Base-by-base conservation (phyloP, 345 rosid species). In the Psidium friedrichsthalianum region DNA sequence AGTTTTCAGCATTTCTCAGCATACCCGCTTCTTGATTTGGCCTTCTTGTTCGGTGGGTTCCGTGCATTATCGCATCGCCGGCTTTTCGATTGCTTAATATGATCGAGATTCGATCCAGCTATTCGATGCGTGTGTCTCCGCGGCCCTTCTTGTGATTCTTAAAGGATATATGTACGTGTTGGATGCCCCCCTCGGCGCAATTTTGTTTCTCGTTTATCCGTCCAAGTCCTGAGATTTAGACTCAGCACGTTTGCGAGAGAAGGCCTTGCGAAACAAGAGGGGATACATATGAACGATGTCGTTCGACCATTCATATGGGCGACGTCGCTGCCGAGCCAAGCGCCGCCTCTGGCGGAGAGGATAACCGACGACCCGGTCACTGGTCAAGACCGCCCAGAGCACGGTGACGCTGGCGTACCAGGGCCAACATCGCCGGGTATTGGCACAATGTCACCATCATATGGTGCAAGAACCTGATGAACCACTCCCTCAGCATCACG, bases 381-480 rank as follows among this genome's bases (percentile, higher is more conserved):
- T n/a, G 29, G 84, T 85, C 74, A 93, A 90, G 84, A 89, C 94
- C 0, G 93, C 94, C 24, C 98, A 96, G 84, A 92, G 94, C 94
- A 95, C 95, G 1, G 98, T 96, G 42, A 94, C 95, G 24, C 91
- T 93, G 51, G 92, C 92, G 5, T 95, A 95, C 88, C 98, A 93
- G 88, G 88, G 92, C 94, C 20, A 90, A 92, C 82, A 92, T 96
- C 21, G 94, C 93, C 0, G 94, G 98, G 3, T 92, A 57, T 81
- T 93, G 94, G 89, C 91, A 96, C 12, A 91, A 90, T 52, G 94
- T 94, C 40, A 93, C 95, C 3, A 87, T 96, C 78, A 81, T 91
- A 5, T 96, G 99, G 99, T 91, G 92, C 87, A 94, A 89, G 89
- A 96, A 95, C 83, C 89, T 92, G 29, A 93, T 94, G 97, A 92